Evolutionary conservation across 306 rosid species (phyloP).

Genomic region (Prunus armeniaca): DNA sequence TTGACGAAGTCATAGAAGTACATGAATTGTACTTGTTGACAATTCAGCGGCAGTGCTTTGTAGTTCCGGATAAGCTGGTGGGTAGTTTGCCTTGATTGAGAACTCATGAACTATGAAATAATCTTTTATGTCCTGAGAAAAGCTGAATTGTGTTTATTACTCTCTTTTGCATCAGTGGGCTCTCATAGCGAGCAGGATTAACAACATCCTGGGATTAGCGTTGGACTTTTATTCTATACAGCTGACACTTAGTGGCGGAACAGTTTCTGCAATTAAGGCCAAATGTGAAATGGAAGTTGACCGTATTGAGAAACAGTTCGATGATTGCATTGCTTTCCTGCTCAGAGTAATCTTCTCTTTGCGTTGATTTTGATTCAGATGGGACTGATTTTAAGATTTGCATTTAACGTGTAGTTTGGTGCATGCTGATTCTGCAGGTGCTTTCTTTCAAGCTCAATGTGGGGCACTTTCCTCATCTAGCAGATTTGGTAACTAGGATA

Average conservation of each 20-base stretch:
- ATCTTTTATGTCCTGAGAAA: slow-evolving; percentile 16
- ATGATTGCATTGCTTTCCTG: slow-evolving; percentile 90
- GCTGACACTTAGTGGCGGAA: slow-evolving; percentile 81
- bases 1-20: slow-evolving; percentile 93
- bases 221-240: slow-evolving; percentile 85
- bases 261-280: slow-evolving; percentile 81
- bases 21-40: slow-evolving; percentile 86
- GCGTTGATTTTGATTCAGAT: neutral
- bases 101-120: neutral
- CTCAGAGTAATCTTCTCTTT: slow-evolving; percentile 65
- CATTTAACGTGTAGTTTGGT: slow-evolving; percentile 4
- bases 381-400: neutral
- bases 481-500: slow-evolving; percentile 91
- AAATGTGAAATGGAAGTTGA: slow-evolving; percentile 95
- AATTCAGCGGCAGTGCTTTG: slow-evolving; percentile 95
- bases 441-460: slow-evolving; percentile 91
- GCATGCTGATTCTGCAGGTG: slow-evolving; percentile 50
- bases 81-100: slow-evolving; percentile 12
- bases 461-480: slow-evolving; percentile 95
- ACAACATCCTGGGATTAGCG: slow-evolving; percentile 86
- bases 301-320: slow-evolving; percentile 90
- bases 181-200: slow-evolving; percentile 91
- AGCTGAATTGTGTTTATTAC: slow-evolving; percentile 24
- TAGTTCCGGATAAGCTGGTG: slow-evolving; percentile 98
- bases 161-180: slow-evolving; percentile 68